These are phyloP conservation scores for Phoma sp. DNA, from an alignment of 2,329 filamentous ascomycete species.

Conservation along the genomic window DNA sequence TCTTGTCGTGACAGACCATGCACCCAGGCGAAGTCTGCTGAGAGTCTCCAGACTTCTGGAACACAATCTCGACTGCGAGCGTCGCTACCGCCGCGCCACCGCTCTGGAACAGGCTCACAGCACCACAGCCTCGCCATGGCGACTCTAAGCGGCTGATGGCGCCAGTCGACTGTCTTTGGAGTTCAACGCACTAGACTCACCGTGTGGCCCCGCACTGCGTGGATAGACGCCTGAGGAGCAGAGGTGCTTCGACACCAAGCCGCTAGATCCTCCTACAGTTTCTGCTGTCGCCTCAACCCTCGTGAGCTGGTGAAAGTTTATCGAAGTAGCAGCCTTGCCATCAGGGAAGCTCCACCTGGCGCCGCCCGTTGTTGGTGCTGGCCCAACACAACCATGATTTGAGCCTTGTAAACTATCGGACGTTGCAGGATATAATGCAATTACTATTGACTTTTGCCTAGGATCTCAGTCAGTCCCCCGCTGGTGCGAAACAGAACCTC, in stretches of 20 bases:
- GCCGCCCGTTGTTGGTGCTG: not conserved
- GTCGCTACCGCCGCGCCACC: conserved; percentile 10
- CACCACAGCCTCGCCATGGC: conserved; percentile 9
- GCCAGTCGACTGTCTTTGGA: not conserved
- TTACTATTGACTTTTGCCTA: not conserved
- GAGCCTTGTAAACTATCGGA: not conserved
- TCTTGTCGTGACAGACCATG: conserved; percentile 17
- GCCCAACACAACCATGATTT: not conserved
- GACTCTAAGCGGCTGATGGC: conserved; percentile 2
- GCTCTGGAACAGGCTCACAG: conserved; percentile 1
- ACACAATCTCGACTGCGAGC: conserved; percentile 13
- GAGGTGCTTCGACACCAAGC: conserved; percentile 13
- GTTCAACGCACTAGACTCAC: conserved; percentile 2
- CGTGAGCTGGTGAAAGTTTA: conserved; percentile 4
- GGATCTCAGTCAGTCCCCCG: not conserved
- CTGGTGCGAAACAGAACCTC: conserved; percentile 14
- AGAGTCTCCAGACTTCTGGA: conserved; percentile 8
- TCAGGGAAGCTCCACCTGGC: not conserved
- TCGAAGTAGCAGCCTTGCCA: conserved; percentile 9
- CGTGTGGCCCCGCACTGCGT: conserved; percentile 3
- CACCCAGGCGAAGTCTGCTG: conserved; percentile 6
- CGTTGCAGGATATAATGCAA: conserved; percentile 3
- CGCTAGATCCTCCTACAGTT: conserved; percentile 15
- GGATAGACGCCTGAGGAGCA: conserved; percentile 6
- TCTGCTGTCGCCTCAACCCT: conserved; percentile 6